These are phyloP conservation scores for Capsella rubella DNA, from an alignment of 441 rosid genomes.

Conservation along the genomic window DNA sequence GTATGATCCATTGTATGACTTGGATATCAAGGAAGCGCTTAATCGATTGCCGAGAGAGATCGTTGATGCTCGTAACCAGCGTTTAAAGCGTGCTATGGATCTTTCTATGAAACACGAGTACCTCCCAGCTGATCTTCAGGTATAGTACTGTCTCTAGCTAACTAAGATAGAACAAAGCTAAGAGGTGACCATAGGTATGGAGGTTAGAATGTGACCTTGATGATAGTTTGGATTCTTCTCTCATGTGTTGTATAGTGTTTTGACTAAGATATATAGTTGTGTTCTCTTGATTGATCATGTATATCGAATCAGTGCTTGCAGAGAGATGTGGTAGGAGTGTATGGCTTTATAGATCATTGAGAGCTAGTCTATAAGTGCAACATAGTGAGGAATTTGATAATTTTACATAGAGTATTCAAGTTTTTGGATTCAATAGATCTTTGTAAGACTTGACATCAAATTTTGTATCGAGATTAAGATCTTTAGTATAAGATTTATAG, in stretches of 20 bases:
- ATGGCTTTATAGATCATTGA: too few relatives aligned
- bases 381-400: neutral
- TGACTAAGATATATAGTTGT: too few relatives aligned
- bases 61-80: slow-evolving; percentile 84
- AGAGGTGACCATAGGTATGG: neutral
- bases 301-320: neutral
- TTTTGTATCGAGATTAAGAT: neutral
- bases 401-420: neutral
- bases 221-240: neutral
- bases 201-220: neutral
- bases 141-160: slow-evolving; percentile 2
- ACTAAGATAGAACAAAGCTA: neutral
- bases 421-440: neutral
- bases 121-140: slow-evolving; percentile 73
- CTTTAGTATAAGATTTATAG: too few relatives aligned
- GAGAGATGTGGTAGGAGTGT: neutral
- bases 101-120: slow-evolving; percentile 89
- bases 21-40: slow-evolving; percentile 83
- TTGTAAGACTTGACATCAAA: neutral
- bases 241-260: too few relatives aligned
- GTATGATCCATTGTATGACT: slow-evolving; percentile 76
- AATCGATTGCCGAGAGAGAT: slow-evolving; percentile 77
- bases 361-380: neutral
- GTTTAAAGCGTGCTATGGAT: slow-evolving; percentile 84
- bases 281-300: too few relatives aligned